Percentiles rank a stretch among this genome's conserved stretches.
Conservation (phyloP, 192 early-diverging fungal species). For the Mycoemilia scoparia region DNA sequence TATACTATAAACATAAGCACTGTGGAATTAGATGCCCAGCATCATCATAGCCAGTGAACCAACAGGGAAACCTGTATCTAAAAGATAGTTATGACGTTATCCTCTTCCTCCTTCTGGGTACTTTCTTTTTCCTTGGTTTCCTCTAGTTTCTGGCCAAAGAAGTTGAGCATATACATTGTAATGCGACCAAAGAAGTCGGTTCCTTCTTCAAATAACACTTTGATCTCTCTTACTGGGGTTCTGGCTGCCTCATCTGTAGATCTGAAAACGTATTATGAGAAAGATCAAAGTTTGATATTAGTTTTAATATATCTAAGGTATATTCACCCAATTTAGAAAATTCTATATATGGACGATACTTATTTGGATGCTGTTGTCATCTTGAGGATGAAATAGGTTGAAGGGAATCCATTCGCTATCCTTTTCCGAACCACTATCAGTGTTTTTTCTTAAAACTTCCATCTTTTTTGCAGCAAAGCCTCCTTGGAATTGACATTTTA, state of each 20-base stretch:
- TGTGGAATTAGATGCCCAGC: background rate
- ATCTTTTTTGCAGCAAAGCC: conserved; percentile 68
- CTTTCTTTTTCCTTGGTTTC: too few species aligned
- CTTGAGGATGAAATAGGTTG: conserved; percentile 47
- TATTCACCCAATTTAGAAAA: too few species aligned
- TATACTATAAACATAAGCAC: too few species aligned
- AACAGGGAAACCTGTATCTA: too few species aligned
- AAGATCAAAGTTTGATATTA: background rate
- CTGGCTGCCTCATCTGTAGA: conserved; percentile 5
- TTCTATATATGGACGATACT: too few species aligned
- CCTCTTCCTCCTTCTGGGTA: too few species aligned
- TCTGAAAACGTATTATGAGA: conserved; percentile 4
- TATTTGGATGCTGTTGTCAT: conserved; percentile 46
- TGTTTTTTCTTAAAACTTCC: too few species aligned
- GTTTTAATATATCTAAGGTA: too few species aligned
- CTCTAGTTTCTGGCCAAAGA: conserved; percentile 28
- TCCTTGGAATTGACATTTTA: conserved; percentile 66
- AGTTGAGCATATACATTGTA: conserved; percentile 53
- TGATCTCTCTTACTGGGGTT: conserved; percentile 15
- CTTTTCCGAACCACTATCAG: too few species aligned
- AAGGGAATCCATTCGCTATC: conserved; percentile 20
- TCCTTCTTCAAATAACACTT: conserved; percentile 51
- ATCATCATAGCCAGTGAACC: background rate
- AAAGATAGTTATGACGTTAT: too few species aligned
- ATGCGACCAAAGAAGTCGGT: conserved; percentile 80